Evolutionary conservation across 2,329 filamentous ascomycete genomes (phyloP), one percentile per base, ranked within the genome.

Genomic region (Neofusicoccum parvum): DNA sequence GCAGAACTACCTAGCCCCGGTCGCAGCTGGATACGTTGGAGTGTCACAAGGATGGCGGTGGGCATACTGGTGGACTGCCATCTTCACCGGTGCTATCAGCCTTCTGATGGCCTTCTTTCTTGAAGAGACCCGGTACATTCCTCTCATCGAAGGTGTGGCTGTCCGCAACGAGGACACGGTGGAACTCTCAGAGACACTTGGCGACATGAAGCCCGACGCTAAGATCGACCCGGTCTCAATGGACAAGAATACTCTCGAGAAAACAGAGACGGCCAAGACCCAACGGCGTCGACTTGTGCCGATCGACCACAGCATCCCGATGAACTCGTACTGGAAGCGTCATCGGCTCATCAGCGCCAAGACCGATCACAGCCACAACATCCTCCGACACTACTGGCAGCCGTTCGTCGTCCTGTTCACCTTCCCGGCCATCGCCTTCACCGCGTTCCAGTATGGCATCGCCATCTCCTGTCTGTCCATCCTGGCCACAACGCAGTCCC

Each of bases 51-150:
- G 75, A 3, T 78, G 74, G 75, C 68, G 72, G 43, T 76, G 75
- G 75, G 73, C 75, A 3, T 72, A 70, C 74, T 81, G 83, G 69
- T 86, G 83, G 78, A 81, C 81, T 39, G 82, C 85, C 3, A 87
- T 88, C 34, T 80, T 88, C 68, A 72, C 76, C 2, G 84, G 74
- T 0, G 72, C 82, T 1, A 78, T 75, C 10, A 81, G 84, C 36
- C 69, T 87, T 17, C 79, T 86, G 67, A 74, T 84, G 2, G 86
- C 86, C 75, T 84, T 88, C 69, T 82, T 84, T 72, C 82, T 87
- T 78, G 86, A 88, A 72, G 86, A 88, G 72, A 87, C 86, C 4
- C 87, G 85, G 70, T 87, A 82, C 67, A 12, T 76, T 75, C 14
- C 63, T 43, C 56, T 17, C 62, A 37, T 85, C 81, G 81, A 75